A percentile compares a stretch with the other conserved stretches of the same genome.
Conservation (phyloP, 2,329 filamentous ascomycete genomes). For the Capronia coronata region DNA sequence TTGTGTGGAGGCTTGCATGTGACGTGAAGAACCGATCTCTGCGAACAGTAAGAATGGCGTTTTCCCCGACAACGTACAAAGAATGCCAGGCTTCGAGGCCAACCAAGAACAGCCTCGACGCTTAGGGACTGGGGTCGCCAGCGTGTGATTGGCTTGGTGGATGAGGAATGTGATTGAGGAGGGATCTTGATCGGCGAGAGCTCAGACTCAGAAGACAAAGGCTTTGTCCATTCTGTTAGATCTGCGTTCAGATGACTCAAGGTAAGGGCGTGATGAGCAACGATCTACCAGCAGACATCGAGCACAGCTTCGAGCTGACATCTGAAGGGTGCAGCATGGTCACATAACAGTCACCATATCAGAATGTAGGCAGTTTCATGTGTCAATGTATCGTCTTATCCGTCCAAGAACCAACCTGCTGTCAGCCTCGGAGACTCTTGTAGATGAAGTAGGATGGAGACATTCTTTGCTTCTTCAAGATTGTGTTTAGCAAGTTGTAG, state of each 20-base stretch:
- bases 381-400: too few relatives aligned
- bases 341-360: too few relatives aligned
- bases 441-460: too few relatives aligned
- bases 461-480: too few relatives aligned
- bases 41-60: constrained; percentile 3
- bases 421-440: too few relatives aligned
- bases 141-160: not conserved
- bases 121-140: constrained; percentile 2
- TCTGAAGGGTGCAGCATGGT: too few relatives aligned
- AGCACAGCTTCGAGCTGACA: too few relatives aligned
- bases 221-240: not conserved
- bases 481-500: too few relatives aligned
- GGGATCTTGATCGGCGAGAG: not conserved
- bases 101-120: constrained; percentile 6
- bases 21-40: not conserved
- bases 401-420: too few relatives aligned
- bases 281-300: too few relatives aligned
- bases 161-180: not conserved
- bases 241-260: not conserved
- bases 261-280: too few relatives aligned
- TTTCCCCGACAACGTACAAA: constrained; percentile 18
- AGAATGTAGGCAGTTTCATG: too few relatives aligned
- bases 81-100: constrained; percentile 10
- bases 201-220: not conserved
- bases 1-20: not conserved